These are phyloP conservation scores for Clavispora carvajalis DNA, from an alignment of 805 yeast species.

Conservation along the genomic window DNA sequence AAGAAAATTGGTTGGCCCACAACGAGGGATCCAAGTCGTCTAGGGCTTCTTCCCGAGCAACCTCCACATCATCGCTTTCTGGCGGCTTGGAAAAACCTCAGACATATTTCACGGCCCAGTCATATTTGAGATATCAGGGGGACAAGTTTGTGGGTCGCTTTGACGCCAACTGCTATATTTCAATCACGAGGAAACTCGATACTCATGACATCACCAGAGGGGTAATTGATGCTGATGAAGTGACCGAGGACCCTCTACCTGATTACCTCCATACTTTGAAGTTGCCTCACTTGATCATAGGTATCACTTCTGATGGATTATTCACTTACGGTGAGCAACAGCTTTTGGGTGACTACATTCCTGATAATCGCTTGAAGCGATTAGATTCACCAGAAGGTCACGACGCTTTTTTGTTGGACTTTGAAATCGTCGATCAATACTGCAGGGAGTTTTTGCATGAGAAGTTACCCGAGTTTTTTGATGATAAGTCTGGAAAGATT, in stretches of 20 bases:
- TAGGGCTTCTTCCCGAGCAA: constrained; percentile 2
- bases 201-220: constrained; percentile 92
- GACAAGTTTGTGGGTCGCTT: constrained; percentile 82
- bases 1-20: constrained; percentile 78
- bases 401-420: constrained; percentile 92
- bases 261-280: constrained; percentile 54
- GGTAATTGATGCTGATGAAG: constrained; percentile 42
- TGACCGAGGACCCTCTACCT: constrained; percentile 25
- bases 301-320: constrained; percentile 86
- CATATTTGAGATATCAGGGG: constrained; percentile 91
- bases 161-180: constrained; percentile 94
- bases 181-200: constrained; percentile 88
- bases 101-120: constrained; percentile 88
- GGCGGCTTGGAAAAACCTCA: constrained; percentile 34
- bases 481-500: constrained; percentile 31
- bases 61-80: constrained; percentile 6
- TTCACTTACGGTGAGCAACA: constrained; percentile 92
- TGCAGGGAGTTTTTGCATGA: constrained; percentile 60
- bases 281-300: constrained; percentile 81
- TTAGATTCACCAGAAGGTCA: constrained; percentile 95
- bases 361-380: constrained; percentile 60
- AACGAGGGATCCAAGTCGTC: constrained; percentile 67
- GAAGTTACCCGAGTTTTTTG: constrained; percentile 56
- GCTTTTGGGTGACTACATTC: constrained; percentile 68
- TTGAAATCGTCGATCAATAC: constrained; percentile 69